Evolutionary conservation across 2,329 filamentous ascomycete species (phyloP).

Genomic region (Hirsutella thompsonii): DNA sequence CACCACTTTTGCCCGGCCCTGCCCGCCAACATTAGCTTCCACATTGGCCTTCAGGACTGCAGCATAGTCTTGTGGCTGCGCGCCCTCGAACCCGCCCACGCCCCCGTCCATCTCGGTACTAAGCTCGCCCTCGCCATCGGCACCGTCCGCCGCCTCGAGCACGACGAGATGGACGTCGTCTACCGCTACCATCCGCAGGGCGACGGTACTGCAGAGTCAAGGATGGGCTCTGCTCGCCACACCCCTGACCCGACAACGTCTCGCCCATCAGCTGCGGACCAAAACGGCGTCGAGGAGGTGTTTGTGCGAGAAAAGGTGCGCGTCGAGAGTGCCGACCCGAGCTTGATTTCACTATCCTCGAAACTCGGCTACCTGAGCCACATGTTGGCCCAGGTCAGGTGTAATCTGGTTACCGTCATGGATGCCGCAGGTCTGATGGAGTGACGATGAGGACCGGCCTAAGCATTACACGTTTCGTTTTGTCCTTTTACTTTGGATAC

Average conservation of each 20-base stretch:
- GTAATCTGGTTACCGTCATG: slow-evolving; percentile 68
- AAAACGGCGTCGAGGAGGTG: slow-evolving; percentile 41
- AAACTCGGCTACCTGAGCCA: slow-evolving; percentile 72
- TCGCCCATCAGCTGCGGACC: slow-evolving; percentile 7
- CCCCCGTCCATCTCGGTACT: slow-evolving; percentile 46
- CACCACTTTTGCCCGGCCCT: slow-evolving; percentile 28
- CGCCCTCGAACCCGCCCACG: slow-evolving; percentile 53
- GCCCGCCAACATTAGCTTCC: slow-evolving; percentile 58
- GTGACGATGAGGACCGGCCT: neutral
- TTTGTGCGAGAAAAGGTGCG: slow-evolving; percentile 81
- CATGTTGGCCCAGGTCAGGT: slow-evolving; percentile 54
- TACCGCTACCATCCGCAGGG: slow-evolving; percentile 48
- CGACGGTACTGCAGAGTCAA: slow-evolving; percentile 13
- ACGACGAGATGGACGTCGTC: slow-evolving; percentile 68
- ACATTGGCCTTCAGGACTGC: slow-evolving; percentile 57
- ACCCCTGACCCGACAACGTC: slow-evolving; percentile 12
- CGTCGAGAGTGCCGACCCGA: slow-evolving; percentile 82
- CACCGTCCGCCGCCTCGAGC: slow-evolving; percentile 49
- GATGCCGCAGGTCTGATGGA: slow-evolving; percentile 36
- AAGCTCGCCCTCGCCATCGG: slow-evolving; percentile 61
- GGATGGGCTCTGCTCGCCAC: slow-evolving; percentile 11
- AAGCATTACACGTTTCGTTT: neutral
- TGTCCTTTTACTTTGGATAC: slow-evolving; percentile 10
- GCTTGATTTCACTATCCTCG: slow-evolving; percentile 66
- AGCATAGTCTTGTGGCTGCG: slow-evolving; percentile 58